Base-by-base conservation (phyloP, 2,329 filamentous ascomycete genomes). In the Drechslerella dactyloides region DNA sequence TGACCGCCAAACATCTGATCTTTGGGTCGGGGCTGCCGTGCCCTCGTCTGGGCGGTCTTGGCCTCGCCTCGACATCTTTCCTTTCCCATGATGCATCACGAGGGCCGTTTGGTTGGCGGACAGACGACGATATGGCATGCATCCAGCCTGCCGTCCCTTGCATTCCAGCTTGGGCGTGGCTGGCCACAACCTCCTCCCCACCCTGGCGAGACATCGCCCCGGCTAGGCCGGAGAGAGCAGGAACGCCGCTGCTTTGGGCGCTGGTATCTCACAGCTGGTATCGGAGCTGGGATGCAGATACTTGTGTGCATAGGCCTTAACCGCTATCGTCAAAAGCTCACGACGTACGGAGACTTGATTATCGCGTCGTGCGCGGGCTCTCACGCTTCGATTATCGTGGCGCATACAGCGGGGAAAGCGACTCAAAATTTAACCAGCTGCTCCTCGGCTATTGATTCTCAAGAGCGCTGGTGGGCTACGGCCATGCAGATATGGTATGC, bases 301-400 rank as follows among this genome's bases (percentile, higher is more conserved):
- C 48, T 59, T 11, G 30, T n/a, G 21, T 50, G 30, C 19, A 42
- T 30, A 23, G 57, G 35, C 46, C 58, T 63, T 63, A 27, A 30
- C 23, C 24, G 11, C 54, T 70, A 70, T 70, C 65, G 44, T 21
- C 57, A 51, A 53, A 46, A 46, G 19, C 42, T 48, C 35, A 52
- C 56, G 53, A 33, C 53, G 50, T 46, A 60, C 66, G 66, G 66
- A 35, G 66, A 72, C 59, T 72, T 72, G 46, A 60, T 52, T 64
- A 60, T 60, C 59, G n/a, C n/a, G n/a, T n/a, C n/a, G n/a, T n/a
- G n/a, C n/a, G n/a, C n/a, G n/a, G n/a, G n/a, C n/a, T n/a, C n/a
- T n/a, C n/a, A 60, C 59, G 27, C 56, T 37, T 59, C 48, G 59
- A 30, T 48, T 10, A 19, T 23, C 27, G 27, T 33, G 27, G 27